Base-by-base conservation (phyloP, 352 stramenopile species). In the Phytophthora colocasiae region DNA sequence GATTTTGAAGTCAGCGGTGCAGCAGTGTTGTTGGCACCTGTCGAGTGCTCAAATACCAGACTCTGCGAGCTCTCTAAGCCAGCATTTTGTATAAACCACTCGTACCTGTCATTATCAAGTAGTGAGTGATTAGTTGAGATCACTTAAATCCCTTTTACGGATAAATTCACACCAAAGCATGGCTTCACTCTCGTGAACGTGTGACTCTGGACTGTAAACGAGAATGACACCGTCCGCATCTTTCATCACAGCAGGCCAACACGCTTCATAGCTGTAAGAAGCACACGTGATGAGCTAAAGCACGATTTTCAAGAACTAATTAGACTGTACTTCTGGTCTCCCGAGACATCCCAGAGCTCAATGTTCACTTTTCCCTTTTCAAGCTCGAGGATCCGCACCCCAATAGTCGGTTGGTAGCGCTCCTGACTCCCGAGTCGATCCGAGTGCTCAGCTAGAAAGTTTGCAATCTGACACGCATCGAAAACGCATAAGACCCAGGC, bases 131-230 rank as follows among this genome's bases (percentile, higher is more conserved):
- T 50, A 65, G 10, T 31, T 14, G 12, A n/a, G n/a, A 22, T 31
- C 6, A 36, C 31, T 36, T 31, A 32, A 15, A 5, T 4, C 43
- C 29, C n/a, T 34, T 11, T 31, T 26, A 19, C 4, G 14, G 14
- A 36, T 6, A 51, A 26, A 3, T 1, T 29, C 4, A 10, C 9
- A 97, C 91, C 91, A 98, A 6, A 97, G 80, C 61, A 84, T 92
- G 17, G 95, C 81, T 65, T 98, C 90, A 34, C 81, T 90, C 41
- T 95, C 87, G 63, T 98, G 92, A 38, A 91, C 75, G 34, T 93
- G 91, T 2, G 86, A 94, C 31, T 97, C 88, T 3, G 91, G 90
- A 46, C 96, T 96, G 80, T 96, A 97, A 9, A 97, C 87, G 11
- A 98, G 78, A 47, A 98, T 78, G 3, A 97, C 88, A 8, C 85